Conservation (phyloP, 257 asterid species). For the Capsicum rhomboideum region DNA sequence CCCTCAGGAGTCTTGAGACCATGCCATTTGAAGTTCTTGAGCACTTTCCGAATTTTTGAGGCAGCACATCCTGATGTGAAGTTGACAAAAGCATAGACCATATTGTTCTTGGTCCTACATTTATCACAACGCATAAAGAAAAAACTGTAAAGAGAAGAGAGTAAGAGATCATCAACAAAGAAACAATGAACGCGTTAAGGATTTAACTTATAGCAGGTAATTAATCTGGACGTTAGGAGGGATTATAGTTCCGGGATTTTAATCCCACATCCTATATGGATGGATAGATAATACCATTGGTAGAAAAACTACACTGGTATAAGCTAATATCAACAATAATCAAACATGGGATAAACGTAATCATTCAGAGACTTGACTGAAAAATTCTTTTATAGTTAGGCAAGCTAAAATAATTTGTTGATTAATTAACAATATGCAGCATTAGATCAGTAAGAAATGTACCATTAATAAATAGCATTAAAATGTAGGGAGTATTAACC, state of each 20-base stretch:
- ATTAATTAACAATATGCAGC: too few species aligned
- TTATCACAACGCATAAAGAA: neutral
- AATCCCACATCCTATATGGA: too few species aligned
- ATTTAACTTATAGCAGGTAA: too few species aligned
- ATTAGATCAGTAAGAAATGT: too few species aligned
- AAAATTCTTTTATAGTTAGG: neutral
- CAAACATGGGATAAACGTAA: too few species aligned
- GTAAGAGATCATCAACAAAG: neutral
- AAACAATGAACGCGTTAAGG: neutral
- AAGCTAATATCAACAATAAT: too few species aligned
- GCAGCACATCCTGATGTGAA: conserved; percentile 30
- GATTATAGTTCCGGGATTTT: too few species aligned
- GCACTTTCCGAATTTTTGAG: neutral
- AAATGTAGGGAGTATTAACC: conserved; percentile 14
- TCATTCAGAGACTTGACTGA: too few species aligned
- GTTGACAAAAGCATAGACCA: conserved; percentile 61
- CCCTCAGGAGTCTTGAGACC: neutral
- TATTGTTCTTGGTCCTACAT: conserved; percentile 16
- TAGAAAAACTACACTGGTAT: too few species aligned
- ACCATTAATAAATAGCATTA: neutral
- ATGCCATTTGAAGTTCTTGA: conserved; percentile 25
- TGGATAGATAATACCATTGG: neutral
- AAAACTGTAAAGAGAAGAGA: too few species aligned
- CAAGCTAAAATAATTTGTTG: neutral
- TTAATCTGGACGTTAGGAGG: too few species aligned